phyloP scores from a whole-genome alignment of 176 grass and related monocot species.

The Hordeum vulgare region MorexV3_pseudomolecules_assembly NC_058522.1:21525217-21525716 shows the following conservation, averaged over 20 bases:
- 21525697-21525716: background rate
- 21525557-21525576: slow-evolving; percentile 16
- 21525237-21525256: background rate
- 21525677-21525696: background rate
- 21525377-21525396: slow-evolving; percentile 63
- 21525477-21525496: slow-evolving; percentile 24
- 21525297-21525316: slow-evolving; percentile 29
- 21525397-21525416: background rate
- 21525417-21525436: slow-evolving; percentile 18
- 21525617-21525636: background rate
- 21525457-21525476: slow-evolving; percentile 44
- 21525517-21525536: slow-evolving; percentile 52
- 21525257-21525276: background rate
- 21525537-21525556: slow-evolving; percentile 52
- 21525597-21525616: background rate
- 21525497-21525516: background rate
- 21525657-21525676: background rate
- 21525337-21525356: slow-evolving; percentile 49
- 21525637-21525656: background rate
- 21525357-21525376: slow-evolving; percentile 61
- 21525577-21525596: slow-evolving; percentile 26
- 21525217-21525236: slow-evolving; percentile 31
- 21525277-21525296: background rate
- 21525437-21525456: slow-evolving; percentile 49
- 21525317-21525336: slow-evolving; percentile 60